Conservation (phyloP, 768 basidiomycete species). For the Podaxis sp. region DNA sequence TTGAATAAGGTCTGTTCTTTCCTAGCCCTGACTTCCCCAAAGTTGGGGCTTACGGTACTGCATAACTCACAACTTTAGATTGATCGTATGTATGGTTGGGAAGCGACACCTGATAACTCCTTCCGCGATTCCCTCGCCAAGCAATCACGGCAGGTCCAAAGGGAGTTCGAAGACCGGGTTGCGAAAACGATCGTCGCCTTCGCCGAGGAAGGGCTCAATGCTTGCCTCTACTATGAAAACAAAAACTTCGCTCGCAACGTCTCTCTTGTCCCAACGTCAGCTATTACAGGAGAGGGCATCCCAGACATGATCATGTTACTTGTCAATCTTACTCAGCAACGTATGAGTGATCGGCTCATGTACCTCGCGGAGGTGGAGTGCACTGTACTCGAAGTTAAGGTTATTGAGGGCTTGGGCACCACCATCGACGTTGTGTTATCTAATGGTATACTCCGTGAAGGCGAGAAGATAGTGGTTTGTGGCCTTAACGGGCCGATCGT, state of each 20-base stretch:
- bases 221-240: conserved; percentile 96
- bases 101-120: conserved; percentile 84
- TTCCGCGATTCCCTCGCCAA: conserved; percentile 88
- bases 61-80: conserved; percentile 47
- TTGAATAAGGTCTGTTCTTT: conserved; percentile 74
- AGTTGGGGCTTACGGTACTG: neutral
- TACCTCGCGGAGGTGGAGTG: conserved; percentile 97
- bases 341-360: conserved; percentile 97
- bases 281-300: conserved; percentile 95
- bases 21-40: neutral
- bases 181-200: conserved; percentile 86
- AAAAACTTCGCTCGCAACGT: conserved; percentile 92
- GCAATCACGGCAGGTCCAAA: conserved; percentile 73
- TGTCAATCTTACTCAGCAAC: conserved; percentile 93
- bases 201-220: conserved; percentile 96
- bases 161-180: conserved; percentile 89
- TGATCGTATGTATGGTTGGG: conserved; percentile 97
- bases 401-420: conserved; percentile 95
- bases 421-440: conserved; percentile 96
- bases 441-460: conserved; percentile 88
- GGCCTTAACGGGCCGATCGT: conserved; percentile 97
- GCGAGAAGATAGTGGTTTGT: conserved; percentile 93
- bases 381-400: conserved; percentile 98
- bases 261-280: conserved; percentile 96
- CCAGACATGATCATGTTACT: conserved; percentile 99